phyloP scores from a whole-genome alignment of 2,329 filamentous ascomycete genomes.

The Venturia effusa region DNA sequence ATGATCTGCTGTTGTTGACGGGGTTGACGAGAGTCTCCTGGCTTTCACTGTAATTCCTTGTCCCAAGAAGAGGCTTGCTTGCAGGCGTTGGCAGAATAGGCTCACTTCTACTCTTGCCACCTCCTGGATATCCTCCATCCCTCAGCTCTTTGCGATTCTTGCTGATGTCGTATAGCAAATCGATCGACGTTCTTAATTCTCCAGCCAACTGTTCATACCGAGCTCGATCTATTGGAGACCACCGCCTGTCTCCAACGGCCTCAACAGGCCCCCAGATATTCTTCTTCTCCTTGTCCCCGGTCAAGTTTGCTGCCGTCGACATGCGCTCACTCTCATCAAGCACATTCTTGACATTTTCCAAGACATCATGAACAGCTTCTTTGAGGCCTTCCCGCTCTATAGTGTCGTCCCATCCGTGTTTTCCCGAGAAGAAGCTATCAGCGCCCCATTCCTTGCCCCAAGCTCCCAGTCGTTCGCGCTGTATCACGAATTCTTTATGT shows the following conservation, averaged over 20 bases:
- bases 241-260: slow-evolving; percentile 26
- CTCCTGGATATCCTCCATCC: slow-evolving; percentile 23
- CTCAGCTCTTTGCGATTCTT: slow-evolving; percentile 45
- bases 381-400: slow-evolving; percentile 57
- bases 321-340: slow-evolving; percentile 65
- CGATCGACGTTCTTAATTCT: slow-evolving; percentile 67
- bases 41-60: slow-evolving; percentile 16
- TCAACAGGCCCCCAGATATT: slow-evolving; percentile 23
- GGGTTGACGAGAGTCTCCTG: slow-evolving; percentile 33
- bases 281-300: slow-evolving; percentile 19
- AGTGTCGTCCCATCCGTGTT: slow-evolving; percentile 63
- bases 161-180: slow-evolving; percentile 68
- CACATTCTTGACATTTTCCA: slow-evolving; percentile 72
- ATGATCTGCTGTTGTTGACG: slow-evolving; percentile 20
- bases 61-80: slow-evolving; percentile 1
- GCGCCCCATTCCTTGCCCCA: slow-evolving; percentile 80
- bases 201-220: slow-evolving; percentile 64
- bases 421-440: slow-evolving; percentile 45
- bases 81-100: not conserved
- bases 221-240: slow-evolving; percentile 57
- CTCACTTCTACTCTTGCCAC: slow-evolving; percentile 3
- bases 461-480: slow-evolving; percentile 66
- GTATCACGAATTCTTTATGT: slow-evolving; percentile 67
- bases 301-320: slow-evolving; percentile 31
- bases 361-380: slow-evolving; percentile 66